phyloP scores from a whole-genome alignment of 495 filamentous ascomycete species.

The Entonaema liquescens region DNA sequence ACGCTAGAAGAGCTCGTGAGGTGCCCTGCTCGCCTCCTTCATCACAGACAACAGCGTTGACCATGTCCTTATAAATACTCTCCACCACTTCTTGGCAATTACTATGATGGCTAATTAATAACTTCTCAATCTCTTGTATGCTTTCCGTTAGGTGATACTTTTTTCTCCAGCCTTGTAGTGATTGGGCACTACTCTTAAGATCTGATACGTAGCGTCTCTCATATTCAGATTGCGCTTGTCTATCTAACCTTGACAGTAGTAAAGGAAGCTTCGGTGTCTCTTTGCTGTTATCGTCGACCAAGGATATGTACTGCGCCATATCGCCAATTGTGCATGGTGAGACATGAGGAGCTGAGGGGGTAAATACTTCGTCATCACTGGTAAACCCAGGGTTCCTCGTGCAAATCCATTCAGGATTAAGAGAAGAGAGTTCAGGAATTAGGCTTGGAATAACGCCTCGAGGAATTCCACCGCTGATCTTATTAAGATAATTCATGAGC shows the following conservation, averaged over 20 bases:
- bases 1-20: not conserved
- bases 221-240: constrained; percentile 25
- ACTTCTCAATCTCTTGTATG: not conserved
- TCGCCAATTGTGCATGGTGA: not conserved
- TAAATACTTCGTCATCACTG: constrained; percentile 21
- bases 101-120: not conserved
- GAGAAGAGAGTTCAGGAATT: not conserved
- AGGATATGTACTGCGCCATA: constrained; percentile 4
- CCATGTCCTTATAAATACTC: constrained; percentile 14
- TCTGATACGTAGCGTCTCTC: constrained; percentile 40
- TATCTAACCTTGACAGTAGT: constrained; percentile 6
- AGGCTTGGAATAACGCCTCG: not conserved
- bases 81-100: constrained; percentile 13
- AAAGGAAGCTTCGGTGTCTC: not conserved
- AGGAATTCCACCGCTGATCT: constrained; percentile 9
- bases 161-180: constrained; percentile 17
- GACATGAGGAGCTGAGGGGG: constrained; percentile 1
- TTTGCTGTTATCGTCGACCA: not conserved
- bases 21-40: not conserved
- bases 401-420: not conserved
- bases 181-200: constrained; percentile 32
- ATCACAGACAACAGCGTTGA: not conserved
- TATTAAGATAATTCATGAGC: constrained; percentile 18
- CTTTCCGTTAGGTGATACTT: not conserved
- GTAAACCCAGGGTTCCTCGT: not conserved